Conservation (phyloP, 192 early-diverging fungal genomes). For the Bifiguratus adelaidae region DNA sequence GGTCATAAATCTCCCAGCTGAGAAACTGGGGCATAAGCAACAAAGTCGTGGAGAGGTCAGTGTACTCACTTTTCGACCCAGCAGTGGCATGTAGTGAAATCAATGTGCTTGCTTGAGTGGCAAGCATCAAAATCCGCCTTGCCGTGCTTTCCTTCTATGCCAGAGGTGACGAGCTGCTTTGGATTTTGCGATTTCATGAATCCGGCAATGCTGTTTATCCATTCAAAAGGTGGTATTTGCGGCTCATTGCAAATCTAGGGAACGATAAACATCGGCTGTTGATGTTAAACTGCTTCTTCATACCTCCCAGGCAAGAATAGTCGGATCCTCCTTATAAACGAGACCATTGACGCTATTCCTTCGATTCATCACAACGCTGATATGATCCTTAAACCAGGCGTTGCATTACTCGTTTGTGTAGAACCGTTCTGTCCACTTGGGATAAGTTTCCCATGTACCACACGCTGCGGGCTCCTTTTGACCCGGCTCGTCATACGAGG, state of each 20-base stretch:
- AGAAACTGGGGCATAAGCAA: conserved; percentile 4
- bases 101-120: conserved; percentile 29
- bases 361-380: conserved; percentile 27
- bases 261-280: too few relatives aligned
- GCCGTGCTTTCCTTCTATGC: conserved; percentile 52
- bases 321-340: conserved; percentile 41
- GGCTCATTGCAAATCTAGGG: conserved; percentile 68
- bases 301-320: conserved; percentile 59
- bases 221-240: conserved; percentile 29
- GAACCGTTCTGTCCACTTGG: conserved; percentile 35
- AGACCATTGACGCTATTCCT: conserved; percentile 36
- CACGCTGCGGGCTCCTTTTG: conserved; percentile 5
- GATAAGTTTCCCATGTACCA: conserved; percentile 28
- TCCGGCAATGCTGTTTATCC: conserved; percentile 37
- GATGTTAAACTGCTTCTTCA: too few relatives aligned
- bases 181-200: conserved; percentile 36
- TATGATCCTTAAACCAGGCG: conserved; percentile 30
- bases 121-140: conserved; percentile 33
- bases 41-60: neutral
- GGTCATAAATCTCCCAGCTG: conserved; percentile 49
- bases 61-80: conserved; percentile 35
- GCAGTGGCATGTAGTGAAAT: conserved; percentile 40
- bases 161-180: conserved; percentile 46
- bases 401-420: conserved; percentile 26
- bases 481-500: conserved; percentile 24